Percentiles rank a stretch among this genome's conserved stretches.
phyloP scores from a whole-genome alignment of 371 early-diverging fungal species.

The Mucor piriformis region DNA sequence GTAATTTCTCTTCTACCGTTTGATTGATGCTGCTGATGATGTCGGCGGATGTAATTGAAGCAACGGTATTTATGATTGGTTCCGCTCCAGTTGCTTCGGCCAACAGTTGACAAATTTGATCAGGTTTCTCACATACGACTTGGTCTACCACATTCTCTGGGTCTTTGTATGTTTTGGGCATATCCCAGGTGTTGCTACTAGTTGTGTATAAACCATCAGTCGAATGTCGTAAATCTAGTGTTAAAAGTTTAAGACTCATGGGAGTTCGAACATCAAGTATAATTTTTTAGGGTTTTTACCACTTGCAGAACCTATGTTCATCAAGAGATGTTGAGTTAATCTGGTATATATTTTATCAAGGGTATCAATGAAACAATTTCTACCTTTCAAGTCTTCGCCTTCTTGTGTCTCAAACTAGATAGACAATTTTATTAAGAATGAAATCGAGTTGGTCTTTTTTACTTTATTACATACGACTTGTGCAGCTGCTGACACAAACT shows the following conservation, averaged over 20 bases:
- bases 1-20: constrained; percentile 58
- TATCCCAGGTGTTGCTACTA: constrained; percentile 16
- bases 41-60: not conserved
- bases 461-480: constrained; percentile 59
- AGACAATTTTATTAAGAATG: constrained; percentile 60
- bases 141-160: not conserved
- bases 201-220: constrained; percentile 8
- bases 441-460: not conserved
- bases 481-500: constrained; percentile 57
- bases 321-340: not conserved
- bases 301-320: constrained; percentile 9
- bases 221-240: constrained; percentile 17
- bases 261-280: too few species aligned
- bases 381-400: constrained; percentile 23
- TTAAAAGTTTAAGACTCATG: not conserved
- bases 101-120: constrained; percentile 32
- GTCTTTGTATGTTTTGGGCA: constrained; percentile 15
- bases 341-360: not conserved
- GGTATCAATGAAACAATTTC: not conserved
- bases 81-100: constrained; percentile 48
- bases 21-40: constrained; percentile 8
- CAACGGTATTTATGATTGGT: constrained; percentile 2
- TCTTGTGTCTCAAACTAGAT: constrained; percentile 29
- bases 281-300: constrained; percentile 18
- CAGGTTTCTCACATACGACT: constrained; percentile 14